Evolutionary conservation across 768 basidiomycete species (phyloP), one percentile per base, ranked within the genome.

Genomic region (Calocybe indica): DNA sequence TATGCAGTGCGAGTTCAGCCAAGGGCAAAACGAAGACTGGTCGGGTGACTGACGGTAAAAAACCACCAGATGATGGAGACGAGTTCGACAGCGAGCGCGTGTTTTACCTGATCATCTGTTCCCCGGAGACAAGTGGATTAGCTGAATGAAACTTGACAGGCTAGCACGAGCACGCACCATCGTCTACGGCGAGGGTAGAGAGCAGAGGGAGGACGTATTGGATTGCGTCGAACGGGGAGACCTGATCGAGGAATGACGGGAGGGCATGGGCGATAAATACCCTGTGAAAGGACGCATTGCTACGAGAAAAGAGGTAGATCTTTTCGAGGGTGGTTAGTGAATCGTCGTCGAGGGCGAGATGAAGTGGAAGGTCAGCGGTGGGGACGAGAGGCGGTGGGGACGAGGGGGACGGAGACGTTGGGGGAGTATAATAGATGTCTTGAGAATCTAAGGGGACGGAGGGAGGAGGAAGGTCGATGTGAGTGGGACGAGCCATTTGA

Each of bases 121-220:
- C 22, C 22, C 22, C 22, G 50, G 48, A 43, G 43, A 35, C 33
- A 33, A 22, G 22, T 22, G 22, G 22, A 22, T 22, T 1, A 22
- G 22, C 22, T 22, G 22, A 4, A 22, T 4, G 4, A 22, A 22
- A 22, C 22, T 22, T 4, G 22, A 4, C 22, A 45, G 22, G 22
- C 22, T 4, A 22, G 22, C 22, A 22, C 22, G 22, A 22, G 4
- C 2, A 22, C 22, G 37, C 52, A 90, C 91, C 91, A 62, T 90
- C 82, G 58, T 94, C 92, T 65, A 87, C 81, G 7, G 90, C 90
- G 29, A 97, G 79, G 37, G 78, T 79, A 43, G 79, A 85, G 48
- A 98, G 76, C n/a, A 96, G 78, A 1, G 94, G 94, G 13, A 95
- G 69, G 48, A 98, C 90, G 60, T 95, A 98, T 63, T 92, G 88